phyloP scores from a whole-genome alignment of 805 yeast species.

The Hanseniaspora lachancei region DNA sequence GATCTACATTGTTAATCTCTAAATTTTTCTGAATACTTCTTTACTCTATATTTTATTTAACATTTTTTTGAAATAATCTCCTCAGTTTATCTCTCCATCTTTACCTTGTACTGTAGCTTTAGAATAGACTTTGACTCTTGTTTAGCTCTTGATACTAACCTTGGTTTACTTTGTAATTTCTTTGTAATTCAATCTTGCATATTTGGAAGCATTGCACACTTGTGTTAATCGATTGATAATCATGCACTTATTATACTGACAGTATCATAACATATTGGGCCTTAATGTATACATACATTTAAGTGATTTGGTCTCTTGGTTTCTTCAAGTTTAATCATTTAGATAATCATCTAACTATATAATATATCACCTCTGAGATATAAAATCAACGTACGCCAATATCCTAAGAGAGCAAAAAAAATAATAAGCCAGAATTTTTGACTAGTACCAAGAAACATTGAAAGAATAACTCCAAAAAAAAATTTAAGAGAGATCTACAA shows the following conservation, averaged over 20 bases:
- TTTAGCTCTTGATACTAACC: background rate
- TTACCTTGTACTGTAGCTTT: background rate
- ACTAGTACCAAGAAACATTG: too few relatives aligned
- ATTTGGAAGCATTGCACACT: background rate
- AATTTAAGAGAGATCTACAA: too few relatives aligned
- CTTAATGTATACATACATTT: slow-evolving; percentile 4
- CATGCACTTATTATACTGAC: background rate
- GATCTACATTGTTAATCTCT: too few relatives aligned
- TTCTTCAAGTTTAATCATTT: background rate
- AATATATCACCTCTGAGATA: too few relatives aligned
- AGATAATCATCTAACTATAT: too few relatives aligned
- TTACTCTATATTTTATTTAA: too few relatives aligned
- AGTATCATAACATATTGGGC: background rate
- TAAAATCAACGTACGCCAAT: too few relatives aligned
- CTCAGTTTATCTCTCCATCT: background rate
- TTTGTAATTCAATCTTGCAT: background rate
- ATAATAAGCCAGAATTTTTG: too few relatives aligned
- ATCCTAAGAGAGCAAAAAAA: too few relatives aligned
- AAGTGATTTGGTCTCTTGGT: slow-evolving; percentile 9
- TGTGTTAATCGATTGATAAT: background rate
- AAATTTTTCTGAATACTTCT: too few relatives aligned
- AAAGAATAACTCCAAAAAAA: too few relatives aligned
- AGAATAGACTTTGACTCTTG: background rate
- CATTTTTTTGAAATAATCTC: too few relatives aligned
- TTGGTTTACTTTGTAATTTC: background rate